phyloP scores from a whole-genome alignment of 208 protist species.

The Naegleria fowleri region DNA sequence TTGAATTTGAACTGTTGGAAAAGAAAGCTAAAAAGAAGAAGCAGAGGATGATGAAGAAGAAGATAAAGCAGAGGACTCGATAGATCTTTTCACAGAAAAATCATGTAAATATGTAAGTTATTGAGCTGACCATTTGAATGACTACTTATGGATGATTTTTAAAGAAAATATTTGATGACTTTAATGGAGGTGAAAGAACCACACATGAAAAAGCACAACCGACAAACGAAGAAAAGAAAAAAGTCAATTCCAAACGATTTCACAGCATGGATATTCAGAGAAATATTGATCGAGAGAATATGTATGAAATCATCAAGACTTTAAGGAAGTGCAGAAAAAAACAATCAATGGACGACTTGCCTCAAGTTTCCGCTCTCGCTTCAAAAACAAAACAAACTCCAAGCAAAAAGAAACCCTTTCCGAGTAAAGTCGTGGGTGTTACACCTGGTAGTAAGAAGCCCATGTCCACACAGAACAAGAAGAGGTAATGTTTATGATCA shows the following conservation, averaged over 20 bases:
- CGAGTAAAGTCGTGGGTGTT: background rate
- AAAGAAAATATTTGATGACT: background rate
- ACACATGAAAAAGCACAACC: background rate
- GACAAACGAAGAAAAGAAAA: background rate
- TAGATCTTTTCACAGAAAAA: background rate
- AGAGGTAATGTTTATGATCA: too few species aligned
- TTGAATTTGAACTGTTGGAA: background rate
- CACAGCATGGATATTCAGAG: background rate
- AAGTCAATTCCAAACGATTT: background rate
- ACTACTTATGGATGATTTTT: background rate
- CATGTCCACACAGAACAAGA: background rate
- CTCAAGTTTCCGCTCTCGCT: background rate
- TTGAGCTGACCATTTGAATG: too few species aligned
- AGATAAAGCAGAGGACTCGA: background rate
- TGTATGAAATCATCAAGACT: background rate
- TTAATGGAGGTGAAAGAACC: background rate
- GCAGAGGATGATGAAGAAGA: background rate
- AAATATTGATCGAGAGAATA: background rate
- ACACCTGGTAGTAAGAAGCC: background rate
- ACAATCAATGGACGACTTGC: background rate
- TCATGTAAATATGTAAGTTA: background rate
- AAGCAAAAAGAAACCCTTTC: background rate
- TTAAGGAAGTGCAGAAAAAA: background rate
- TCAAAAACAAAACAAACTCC: background rate
- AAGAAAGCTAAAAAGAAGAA: background rate